Base-by-base conservation (phyloP, 306 rosid species). In the Dalbergia cultrata region DNA sequence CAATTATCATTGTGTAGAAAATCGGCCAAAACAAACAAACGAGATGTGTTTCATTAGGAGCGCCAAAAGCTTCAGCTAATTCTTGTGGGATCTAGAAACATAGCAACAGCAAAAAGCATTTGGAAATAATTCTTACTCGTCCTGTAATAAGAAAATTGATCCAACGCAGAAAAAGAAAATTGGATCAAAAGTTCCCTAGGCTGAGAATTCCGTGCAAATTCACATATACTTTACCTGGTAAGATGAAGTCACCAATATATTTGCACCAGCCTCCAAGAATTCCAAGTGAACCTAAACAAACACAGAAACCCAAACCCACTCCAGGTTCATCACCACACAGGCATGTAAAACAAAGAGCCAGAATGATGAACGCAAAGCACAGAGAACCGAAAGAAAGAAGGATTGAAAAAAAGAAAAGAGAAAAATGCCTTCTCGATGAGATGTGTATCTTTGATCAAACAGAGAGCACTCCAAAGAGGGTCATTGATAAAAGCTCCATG, bases 391-490 rank as follows among this genome's bases (percentile, higher is more conserved):
- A 45, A 14, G 0, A 49, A 34, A 49, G 3, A n/a, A 53, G 19
- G 11, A 14, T 1, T 2, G 16, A 53, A 68, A 34, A 34, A 5
- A 14, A 14, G 8, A 14, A 13, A 17, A 47, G 16, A 64, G 22
- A 47, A 35, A 35, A 59, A 22, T 4, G 89, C 98, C 93, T 84
- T 50, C 44, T 90, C 86, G 76, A 94, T 88, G 65, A 94, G 91
- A 37, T 88, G 79, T 17, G 97, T 90, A 67, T 87, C 78, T 74
- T 88, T 86, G 84, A 92, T 87, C 81, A 94, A 91, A 84, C 83
- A 90, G 68, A 92, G 77, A 35, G 97, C 94, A 70, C 98, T 94
- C 98, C 98, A 92, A 35, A 94, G 94, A 75, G 97, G 84, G 76
- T 92, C 98, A 72, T 89, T 87, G 60, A 92, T 82, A 74, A 86